These are phyloP conservation scores for Pluteus cervinus DNA, from an alignment of 768 basidiomycete species.

Conservation along the genomic window DNA sequence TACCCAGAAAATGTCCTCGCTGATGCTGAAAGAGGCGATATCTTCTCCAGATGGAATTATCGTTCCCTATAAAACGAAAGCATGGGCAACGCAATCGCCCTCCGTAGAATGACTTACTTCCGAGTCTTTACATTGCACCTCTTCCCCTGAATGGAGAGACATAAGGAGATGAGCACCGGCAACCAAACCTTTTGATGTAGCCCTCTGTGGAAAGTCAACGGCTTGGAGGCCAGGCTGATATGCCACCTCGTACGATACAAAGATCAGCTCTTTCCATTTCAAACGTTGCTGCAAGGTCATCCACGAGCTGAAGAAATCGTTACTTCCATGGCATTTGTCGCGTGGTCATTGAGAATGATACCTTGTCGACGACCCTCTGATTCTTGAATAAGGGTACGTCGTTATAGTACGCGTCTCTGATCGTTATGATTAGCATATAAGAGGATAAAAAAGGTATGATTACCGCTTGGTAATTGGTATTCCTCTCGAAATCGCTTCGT, in stretches of 20 bases:
- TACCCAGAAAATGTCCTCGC: slow-evolving; percentile 63
- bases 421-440: slow-evolving; percentile 6
- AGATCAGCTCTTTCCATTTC: slow-evolving; percentile 67
- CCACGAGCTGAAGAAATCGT: slow-evolving; percentile 58
- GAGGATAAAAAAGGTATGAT: not conserved
- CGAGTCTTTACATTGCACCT: slow-evolving; percentile 42
- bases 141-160: slow-evolving; percentile 49
- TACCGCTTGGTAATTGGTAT: slow-evolving; percentile 64
- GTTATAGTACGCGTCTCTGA: slow-evolving; percentile 84
- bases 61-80: slow-evolving; percentile 41
- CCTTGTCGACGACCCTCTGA: slow-evolving; percentile 77
- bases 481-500: slow-evolving; percentile 53
- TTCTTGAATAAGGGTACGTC: slow-evolving; percentile 74
- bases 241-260: slow-evolving; percentile 55
- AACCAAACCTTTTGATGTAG: slow-evolving; percentile 84
- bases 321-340: slow-evolving; percentile 1
- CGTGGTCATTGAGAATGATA: slow-evolving; percentile 20
- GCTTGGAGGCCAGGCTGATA: not conserved
- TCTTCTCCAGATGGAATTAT: slow-evolving; percentile 77
- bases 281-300: slow-evolving; percentile 85
- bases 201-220: slow-evolving; percentile 48
- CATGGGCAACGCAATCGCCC: no score
- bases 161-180: slow-evolving; percentile 62
- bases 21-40: slow-evolving; percentile 54
- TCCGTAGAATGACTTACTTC: slow-evolving; percentile 45